These are phyloP conservation scores for Solanum medicagineum DNA, from an alignment of 257 asterid species.

Conservation along the genomic window DNA sequence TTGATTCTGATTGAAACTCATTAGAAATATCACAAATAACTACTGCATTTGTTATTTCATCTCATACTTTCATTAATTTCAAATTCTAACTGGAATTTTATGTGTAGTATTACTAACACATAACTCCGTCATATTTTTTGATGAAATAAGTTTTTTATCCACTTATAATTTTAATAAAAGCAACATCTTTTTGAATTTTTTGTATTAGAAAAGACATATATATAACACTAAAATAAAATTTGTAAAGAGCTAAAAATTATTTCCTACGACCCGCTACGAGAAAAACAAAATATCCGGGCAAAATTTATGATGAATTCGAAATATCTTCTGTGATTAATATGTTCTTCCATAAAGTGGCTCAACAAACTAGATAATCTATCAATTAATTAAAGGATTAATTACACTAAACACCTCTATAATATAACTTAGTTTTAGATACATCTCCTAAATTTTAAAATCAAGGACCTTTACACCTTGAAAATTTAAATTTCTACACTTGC, in stretches of 20 bases:
- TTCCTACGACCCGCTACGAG: neutral
- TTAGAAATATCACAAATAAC: neutral
- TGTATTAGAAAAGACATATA: too few relatives aligned
- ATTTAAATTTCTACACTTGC: neutral
- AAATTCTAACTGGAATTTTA: neutral
- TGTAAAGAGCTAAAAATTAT: too few relatives aligned
- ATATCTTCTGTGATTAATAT: neutral
- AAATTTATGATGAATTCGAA: neutral
- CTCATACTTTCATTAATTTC: neutral
- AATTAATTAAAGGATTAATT: neutral
- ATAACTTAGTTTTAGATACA: neutral
- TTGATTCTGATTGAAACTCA: neutral
- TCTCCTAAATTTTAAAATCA: neutral
- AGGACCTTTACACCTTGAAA: neutral
- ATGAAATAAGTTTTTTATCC: too few relatives aligned
- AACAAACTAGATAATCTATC: neutral
- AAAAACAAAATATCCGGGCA: neutral
- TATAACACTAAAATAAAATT: too few relatives aligned
- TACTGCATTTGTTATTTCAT: neutral
- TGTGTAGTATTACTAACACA: neutral
- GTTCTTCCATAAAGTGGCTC: neutral
- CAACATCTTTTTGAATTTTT: fast-evolving
- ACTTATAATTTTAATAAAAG: too few relatives aligned
- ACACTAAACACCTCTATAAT: neutral
- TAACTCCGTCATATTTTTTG: too few relatives aligned